Evolutionary conservation across 2,329 filamentous ascomycete genomes (phyloP), one percentile per base, ranked within the genome.

Genomic region (Colletotrichum falcatum): DNA sequence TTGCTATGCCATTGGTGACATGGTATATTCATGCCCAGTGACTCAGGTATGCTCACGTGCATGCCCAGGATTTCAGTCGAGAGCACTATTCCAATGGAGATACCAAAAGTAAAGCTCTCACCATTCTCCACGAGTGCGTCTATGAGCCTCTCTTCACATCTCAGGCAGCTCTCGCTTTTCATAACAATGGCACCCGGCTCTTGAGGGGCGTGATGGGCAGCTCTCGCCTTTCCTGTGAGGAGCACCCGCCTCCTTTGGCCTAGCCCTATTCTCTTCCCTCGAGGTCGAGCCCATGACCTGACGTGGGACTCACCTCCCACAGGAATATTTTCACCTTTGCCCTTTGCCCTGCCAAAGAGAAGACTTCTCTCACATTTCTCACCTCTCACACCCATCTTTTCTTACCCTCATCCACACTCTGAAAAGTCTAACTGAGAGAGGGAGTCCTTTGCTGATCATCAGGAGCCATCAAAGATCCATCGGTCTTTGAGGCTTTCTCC

Each of bases 191-290:
- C n/a, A n/a, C 58, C 14, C 58, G 30, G 30, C 44, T 49, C 33
- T 33, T 60, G 16, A 2, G 49, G 33, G 12, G 5, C 30, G 39
- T 37, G 20, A 12, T 35, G 44, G 30, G 46, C 18, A 26, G 59
- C 46, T 39, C 59, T 39, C 59, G 59, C 59, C 30, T 3, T 35
- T 30, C n/a, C 30, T 39, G 44, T 61, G 23, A 44, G 51, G 9
- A 49, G n/a, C 23, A 26, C 59, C 59, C 46, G 33, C n/a, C 59
- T 61, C 12, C 28, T 61, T 48, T 48, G 48, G 35, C 37, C 46
- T 51, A 51, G 23, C 14, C 44, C 30, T 28, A 30, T 39, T 61
- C 44, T 61, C 14, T 18, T 16, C 20, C 23, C 42, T 20, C 6
- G 35, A 61, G 44, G 33, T 16, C 8, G 33, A 51, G 46, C 9